Evolutionary conservation across 202 grass and related monocot genomes (phyloP).

Genomic region (Panicum hallii): DNA sequence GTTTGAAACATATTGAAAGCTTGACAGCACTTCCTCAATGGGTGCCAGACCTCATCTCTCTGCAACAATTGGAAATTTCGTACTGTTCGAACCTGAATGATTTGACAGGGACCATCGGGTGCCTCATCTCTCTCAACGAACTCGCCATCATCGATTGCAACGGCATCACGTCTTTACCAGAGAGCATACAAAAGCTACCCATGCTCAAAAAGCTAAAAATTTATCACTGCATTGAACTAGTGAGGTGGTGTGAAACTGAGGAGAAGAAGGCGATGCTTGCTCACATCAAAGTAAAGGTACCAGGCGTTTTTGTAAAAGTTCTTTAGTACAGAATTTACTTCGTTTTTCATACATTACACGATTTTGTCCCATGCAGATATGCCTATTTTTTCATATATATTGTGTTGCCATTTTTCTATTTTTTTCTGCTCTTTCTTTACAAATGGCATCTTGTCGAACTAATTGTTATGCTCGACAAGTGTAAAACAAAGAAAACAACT

Average conservation of each 20-base stretch:
- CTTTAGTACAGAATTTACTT: too few relatives aligned
- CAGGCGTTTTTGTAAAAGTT: too few relatives aligned
- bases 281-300: too few relatives aligned
- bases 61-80: neutral
- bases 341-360: too few relatives aligned
- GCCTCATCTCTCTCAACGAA: neutral
- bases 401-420: too few relatives aligned
- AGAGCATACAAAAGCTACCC: neutral
- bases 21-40: neutral
- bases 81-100: neutral
- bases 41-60: neutral
- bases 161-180: neutral
- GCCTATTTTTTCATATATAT: too few relatives aligned
- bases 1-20: neutral
- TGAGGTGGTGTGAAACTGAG: neutral
- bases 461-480: too few relatives aligned
- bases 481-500: too few relatives aligned
- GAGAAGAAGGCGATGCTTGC: too few relatives aligned
- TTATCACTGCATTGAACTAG: neutral
- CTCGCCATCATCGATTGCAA: rapidly evolving
- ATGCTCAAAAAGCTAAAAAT: neutral
- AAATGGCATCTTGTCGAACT: too few relatives aligned
- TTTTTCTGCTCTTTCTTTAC: too few relatives aligned
- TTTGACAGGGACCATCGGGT: neutral
- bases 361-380: too few relatives aligned